Base-by-base conservation (phyloP, 2,329 filamentous ascomycete genomes). In the Monosporascus sp. region DNA sequence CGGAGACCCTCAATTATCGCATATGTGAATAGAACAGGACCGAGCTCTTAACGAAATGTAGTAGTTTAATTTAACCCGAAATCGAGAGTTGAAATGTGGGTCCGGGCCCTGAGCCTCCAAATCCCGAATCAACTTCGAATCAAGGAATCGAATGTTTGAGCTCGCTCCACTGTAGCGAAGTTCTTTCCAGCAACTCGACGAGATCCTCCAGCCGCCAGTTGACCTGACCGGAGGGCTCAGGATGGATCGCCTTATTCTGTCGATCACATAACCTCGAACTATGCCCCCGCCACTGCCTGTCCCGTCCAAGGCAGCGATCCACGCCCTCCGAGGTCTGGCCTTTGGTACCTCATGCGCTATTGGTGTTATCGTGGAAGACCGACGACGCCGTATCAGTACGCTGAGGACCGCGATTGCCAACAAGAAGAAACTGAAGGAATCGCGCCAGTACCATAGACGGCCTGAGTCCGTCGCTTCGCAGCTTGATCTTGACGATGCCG, bases 301-400 rank as follows among this genome's bases (percentile, higher is more conserved):
- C 52, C 79, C 79, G 48, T 82, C 80, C 38, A 78, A 78, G 68
- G 77, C 77, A 54, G 78, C 77, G 54, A 72, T 83, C 58, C 76
- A 78, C 65, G 76, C 79, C 54, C 76, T 83, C 37, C 78, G 79
- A 56, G 76, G 79, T 57, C 73, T 82, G 54, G 74, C 80, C 52
- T 67, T 83, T 17, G 80, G 80, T 49, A 82, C 80, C 2, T 81
- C 80, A 8, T 83, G 79, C 62, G 82, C 79, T 43, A 72, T 83
- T 52, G 74, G 77, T 49, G 65, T 80, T 25, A 69, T 83, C 52
- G 72, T 80, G 53, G 80, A 83, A 66, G 80, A 83, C 65, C 78
- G 79, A 48, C 74, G 80, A 54, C 77, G 78, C 53, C 76, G 79
- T 25, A 77, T 82, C 56, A 76, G 77, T 51, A 71, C 79, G 45